Evolutionary conservation across 805 yeast species (phyloP).

Genomic region (Suhomyces kilbournensis): DNA sequence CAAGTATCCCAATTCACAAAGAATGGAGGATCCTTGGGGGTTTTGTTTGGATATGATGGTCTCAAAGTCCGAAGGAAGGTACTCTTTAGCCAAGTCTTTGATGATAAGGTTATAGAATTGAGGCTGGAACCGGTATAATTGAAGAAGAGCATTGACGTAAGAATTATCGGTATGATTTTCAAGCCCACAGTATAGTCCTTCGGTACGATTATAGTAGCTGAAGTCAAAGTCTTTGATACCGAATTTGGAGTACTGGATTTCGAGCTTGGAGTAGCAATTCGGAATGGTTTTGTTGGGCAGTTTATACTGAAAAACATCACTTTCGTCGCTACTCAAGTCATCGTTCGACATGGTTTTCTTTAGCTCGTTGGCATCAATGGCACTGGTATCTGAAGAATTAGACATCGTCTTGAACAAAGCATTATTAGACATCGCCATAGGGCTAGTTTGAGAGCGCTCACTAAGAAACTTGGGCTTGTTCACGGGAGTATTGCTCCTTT

Average conservation of each 20-base stretch:
- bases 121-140: conserved; percentile 75
- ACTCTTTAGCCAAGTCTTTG: conserved; percentile 47
- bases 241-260: conserved; percentile 79
- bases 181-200: conserved; percentile 62
- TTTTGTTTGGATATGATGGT: conserved; percentile 25
- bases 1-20: conserved; percentile 82
- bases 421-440: neutral
- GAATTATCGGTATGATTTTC: conserved; percentile 84
- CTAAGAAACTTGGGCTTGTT: conserved; percentile 57
- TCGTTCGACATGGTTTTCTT: neutral
- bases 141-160: conserved; percentile 68
- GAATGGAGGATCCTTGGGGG: conserved; percentile 48
- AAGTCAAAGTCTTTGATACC: conserved; percentile 96
- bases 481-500: conserved; percentile 10
- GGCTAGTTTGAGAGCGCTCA: conserved; percentile 29
- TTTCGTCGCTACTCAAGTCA: neutral
- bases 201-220: conserved; percentile 72
- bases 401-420: conserved; percentile 11
- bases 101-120: conserved; percentile 65
- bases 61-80: conserved; percentile 41
- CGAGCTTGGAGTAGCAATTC: conserved; percentile 69
- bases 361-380: conserved; percentile 4
- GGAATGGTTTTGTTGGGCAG: conserved; percentile 44
- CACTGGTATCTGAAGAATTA: conserved; percentile 5
- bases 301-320: conserved; percentile 19